Conservation (phyloP, 2,329 filamentous ascomycete species). For the Sporothrix variecibatus region DNA sequence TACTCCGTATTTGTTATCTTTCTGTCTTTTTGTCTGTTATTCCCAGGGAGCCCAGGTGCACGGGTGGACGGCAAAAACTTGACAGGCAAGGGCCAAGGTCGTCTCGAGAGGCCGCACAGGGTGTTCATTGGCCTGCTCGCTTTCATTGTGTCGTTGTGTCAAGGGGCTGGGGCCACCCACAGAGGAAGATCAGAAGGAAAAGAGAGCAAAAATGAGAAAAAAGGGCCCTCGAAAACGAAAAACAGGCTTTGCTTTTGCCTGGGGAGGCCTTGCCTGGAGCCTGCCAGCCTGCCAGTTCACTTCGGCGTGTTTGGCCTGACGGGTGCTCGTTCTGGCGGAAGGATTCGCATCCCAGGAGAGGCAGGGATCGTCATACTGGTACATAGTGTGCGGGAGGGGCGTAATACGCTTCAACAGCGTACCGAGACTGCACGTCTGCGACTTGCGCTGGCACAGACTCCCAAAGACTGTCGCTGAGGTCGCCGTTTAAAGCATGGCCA, state of each 20-base stretch:
- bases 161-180: conserved; percentile 8
- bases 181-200: not conserved
- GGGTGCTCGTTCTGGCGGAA: not conserved
- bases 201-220: not conserved
- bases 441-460: not conserved
- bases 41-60: conserved; percentile 5
- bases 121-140: not conserved
- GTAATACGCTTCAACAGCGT: not conserved
- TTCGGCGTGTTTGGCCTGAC: not conserved
- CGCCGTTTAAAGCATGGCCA: not conserved
- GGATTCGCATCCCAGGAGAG: conserved; percentile 18
- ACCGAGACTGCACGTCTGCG: not conserved
- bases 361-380: not conserved
- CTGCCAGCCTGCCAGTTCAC: not conserved
- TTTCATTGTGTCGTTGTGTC: not conserved
- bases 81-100: conserved; percentile 8
- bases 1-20: no score
- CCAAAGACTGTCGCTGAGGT: not conserved
- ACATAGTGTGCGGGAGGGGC: not conserved
- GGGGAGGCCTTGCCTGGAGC: not conserved
- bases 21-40: no score
- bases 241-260: conserved; percentile 6
- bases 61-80: not conserved
- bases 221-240: not conserved
- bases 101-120: not conserved